phyloP scores from a whole-genome alignment of 1,139 yeast species.

The Candida sanyaensis region DNA sequence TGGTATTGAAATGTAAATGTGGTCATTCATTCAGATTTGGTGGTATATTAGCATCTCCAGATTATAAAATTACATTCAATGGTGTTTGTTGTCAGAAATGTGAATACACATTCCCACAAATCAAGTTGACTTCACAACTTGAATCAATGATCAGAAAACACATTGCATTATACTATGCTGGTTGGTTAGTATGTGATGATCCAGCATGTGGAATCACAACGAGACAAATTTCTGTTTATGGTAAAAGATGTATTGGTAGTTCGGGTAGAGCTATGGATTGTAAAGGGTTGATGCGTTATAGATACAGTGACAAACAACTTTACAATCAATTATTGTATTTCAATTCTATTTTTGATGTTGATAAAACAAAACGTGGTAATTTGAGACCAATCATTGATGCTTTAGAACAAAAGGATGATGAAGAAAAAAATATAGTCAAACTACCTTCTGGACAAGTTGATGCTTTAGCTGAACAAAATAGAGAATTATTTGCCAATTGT shows the following conservation, averaged over 20 bases:
- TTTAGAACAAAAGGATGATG: slow-evolving; percentile 14
- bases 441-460: slow-evolving; percentile 60
- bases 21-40: slow-evolving; percentile 63
- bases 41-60: slow-evolving; percentile 67
- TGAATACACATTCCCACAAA: slow-evolving; percentile 46
- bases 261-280: slow-evolving; percentile 69
- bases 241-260: slow-evolving; percentile 75
- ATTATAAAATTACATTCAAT: slow-evolving; percentile 58
- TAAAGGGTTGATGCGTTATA: slow-evolving; percentile 81
- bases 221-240: slow-evolving; percentile 87
- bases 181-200: slow-evolving; percentile 86
- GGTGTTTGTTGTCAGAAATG: slow-evolving; percentile 78
- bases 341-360: slow-evolving; percentile 78
- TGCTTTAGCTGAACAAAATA: slow-evolving; percentile 81
- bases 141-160: slow-evolving; percentile 70
- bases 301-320: slow-evolving; percentile 75
- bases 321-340: slow-evolving; percentile 87
- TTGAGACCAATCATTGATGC: slow-evolving; percentile 50
- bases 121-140: slow-evolving; percentile 68
- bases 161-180: slow-evolving; percentile 77
- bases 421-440: slow-evolving; percentile 29
- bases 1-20: slow-evolving; percentile 67
- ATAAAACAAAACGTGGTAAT: slow-evolving; percentile 63
- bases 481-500: slow-evolving; percentile 58
- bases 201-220: slow-evolving; percentile 79